Evolutionary conservation across 2,329 filamentous ascomycete genomes (phyloP), one percentile per base, ranked within the genome.

Genomic region (Xylariaceae sp.): DNA sequence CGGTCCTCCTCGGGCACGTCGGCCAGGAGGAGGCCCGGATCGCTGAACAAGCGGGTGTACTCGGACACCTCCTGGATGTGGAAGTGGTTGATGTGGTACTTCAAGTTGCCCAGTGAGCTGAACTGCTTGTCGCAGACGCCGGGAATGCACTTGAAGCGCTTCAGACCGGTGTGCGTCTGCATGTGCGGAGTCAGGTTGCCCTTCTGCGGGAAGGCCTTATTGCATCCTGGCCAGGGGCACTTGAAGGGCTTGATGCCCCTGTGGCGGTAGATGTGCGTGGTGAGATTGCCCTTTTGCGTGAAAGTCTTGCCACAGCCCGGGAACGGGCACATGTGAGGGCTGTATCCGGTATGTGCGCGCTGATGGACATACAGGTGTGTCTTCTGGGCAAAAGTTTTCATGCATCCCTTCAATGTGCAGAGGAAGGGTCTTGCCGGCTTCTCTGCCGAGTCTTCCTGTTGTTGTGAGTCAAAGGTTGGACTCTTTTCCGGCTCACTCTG

Each of bases 311-410:
- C 81, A 62, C 91, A 47, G 7, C 40, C 38, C 9, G 45, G 30
- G 28, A 51, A 52, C n/a, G 38, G 31, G 19, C 54, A 57, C 37
- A 48, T 28, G 62, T 91, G 96, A 45, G 91, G 91, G 62, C 89
- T 93, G 40, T 86, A 81, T 13, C 93, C 93, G 2, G 88, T 95
- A 64, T 98, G 93, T 4, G 86, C 84, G 50, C 90, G 78, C 34
- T 79, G 82, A 63, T 98, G 93, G 37, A 94, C 96, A 47, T 93
- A 86, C 9, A 96, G 75, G 55, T 97, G 91, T 1, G 90, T 95
- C 67, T 91, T 95, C 60, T 97, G 91, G 45, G 80, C 81, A 64
- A 96, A 97, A 47, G 77, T 81, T 70, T 93, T 94, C 53, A 74
- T 72, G 64, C 91, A 97, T 31, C 79, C 79, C 7, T 81, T 76